Conservation (phyloP, 257 asterid genomes). For the Apocynum venetum region DNA sequence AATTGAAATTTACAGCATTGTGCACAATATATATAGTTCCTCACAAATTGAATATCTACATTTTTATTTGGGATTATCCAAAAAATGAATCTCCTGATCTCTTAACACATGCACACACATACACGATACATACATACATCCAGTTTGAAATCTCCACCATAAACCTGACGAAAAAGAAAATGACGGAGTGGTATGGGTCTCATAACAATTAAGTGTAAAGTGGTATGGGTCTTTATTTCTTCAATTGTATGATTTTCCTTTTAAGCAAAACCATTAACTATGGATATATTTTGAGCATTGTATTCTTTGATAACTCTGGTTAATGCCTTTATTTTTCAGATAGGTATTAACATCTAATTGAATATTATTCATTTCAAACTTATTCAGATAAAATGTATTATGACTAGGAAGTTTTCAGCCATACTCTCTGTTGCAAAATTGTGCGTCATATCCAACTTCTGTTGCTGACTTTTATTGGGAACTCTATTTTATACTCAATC, state of each 20-base stretch:
- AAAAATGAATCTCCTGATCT: not conserved
- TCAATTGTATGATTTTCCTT: not conserved
- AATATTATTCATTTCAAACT: not conserved
- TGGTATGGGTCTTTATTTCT: not conserved
- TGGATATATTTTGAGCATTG: not conserved
- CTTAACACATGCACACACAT: not conserved
- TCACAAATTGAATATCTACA: not conserved
- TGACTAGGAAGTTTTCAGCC: not conserved
- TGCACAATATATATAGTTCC: not conserved
- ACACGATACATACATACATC: not conserved
- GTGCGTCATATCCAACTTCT: not conserved
- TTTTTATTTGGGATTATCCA: not conserved
- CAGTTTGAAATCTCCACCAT: not conserved
- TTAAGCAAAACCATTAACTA: not conserved
- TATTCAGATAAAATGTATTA: not conserved
- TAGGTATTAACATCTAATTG: not conserved
- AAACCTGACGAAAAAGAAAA: not conserved
- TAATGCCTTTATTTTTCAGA: not conserved
- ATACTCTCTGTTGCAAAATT: not conserved
- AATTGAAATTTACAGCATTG: not conserved
- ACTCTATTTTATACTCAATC: not conserved
- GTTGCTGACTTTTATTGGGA: not conserved
- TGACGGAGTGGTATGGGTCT: not conserved
- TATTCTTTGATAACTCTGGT: not conserved
- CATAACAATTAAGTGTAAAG: not conserved